phyloP scores from a whole-genome alignment of 208 protist genomes.

The Angomonas desouzai region DNA sequence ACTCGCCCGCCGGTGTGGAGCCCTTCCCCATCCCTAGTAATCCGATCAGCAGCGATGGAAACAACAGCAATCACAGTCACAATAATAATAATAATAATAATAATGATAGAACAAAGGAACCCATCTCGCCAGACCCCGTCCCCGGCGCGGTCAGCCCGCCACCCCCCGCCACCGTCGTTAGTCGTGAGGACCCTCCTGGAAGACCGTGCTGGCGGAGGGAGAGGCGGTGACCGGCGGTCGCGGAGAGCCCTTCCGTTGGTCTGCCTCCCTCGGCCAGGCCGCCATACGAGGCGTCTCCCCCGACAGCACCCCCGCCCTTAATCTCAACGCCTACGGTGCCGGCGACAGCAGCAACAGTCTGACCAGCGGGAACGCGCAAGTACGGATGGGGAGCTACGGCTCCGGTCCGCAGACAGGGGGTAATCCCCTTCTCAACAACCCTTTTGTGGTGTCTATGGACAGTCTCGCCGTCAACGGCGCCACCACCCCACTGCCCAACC shows the following conservation, averaged over 20 bases:
- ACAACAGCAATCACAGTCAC: too few relatives aligned
- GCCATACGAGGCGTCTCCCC: background rate
- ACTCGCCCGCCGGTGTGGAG: too few relatives aligned
- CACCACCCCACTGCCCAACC: background rate
- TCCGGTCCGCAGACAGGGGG: background rate
- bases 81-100: constrained; percentile 7
- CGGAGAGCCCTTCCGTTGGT: background rate
- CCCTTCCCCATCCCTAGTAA: too few relatives aligned
- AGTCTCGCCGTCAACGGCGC: background rate
- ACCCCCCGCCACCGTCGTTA: background rate
- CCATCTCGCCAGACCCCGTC: background rate
- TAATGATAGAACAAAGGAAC: constrained; percentile 1
- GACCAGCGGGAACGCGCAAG: background rate
- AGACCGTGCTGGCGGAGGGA: constrained; percentile 10
- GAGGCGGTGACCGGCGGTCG: background rate
- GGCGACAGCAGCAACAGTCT: constrained; percentile 2
- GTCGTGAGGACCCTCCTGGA: constrained; percentile 8
- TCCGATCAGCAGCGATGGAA: too few relatives aligned
- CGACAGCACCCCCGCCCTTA: constrained; percentile 1
- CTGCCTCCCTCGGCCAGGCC: background rate
- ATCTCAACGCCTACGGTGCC: constrained; percentile 2
- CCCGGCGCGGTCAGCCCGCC: background rate
- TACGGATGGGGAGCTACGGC: background rate
- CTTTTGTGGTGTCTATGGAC: background rate
- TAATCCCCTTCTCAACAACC: background rate